Evolutionary conservation across 2,329 filamentous ascomycete genomes (phyloP).

Genomic region (Macrophomina tecta): DNA sequence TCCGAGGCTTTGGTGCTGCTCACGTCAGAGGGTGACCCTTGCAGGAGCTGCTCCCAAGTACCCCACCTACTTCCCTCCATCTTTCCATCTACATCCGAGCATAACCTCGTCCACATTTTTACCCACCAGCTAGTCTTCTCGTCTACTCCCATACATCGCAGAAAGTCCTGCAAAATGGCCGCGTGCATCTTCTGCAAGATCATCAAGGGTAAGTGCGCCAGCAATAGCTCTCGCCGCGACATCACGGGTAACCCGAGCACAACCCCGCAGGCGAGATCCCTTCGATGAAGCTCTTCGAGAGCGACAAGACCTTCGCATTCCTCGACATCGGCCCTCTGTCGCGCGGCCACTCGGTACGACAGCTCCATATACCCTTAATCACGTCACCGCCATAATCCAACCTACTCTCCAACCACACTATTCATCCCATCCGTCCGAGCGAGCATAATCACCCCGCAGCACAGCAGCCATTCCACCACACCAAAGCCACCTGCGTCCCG

Average conservation of each 20-base stretch:
- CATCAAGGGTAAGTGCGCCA: conserved; percentile 74
- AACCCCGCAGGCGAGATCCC: conserved; percentile 80
- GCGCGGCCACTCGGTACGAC: conserved; percentile 81
- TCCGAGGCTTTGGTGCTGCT: neutral
- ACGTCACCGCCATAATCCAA: neutral
- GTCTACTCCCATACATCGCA: neutral
- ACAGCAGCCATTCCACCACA: neutral
- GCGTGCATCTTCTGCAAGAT: conserved; percentile 98
- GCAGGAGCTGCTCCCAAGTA: neutral
- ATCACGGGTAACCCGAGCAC: conserved; percentile 21
- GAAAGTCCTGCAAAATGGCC: conserved; percentile 39
- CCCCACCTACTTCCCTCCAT: conserved; percentile 22
- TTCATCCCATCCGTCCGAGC: neutral
- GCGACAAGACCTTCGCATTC: conserved; percentile 90
- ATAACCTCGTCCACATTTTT: neutral
- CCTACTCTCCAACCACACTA: neutral
- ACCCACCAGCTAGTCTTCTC: neutral
- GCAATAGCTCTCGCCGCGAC: neutral
- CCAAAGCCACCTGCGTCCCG: neutral
- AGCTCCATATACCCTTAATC: neutral
- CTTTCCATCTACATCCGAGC: conserved; percentile 9
- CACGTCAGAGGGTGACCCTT: conserved; percentile 11
- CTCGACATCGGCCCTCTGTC: conserved; percentile 93
- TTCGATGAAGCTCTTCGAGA: conserved; percentile 95
- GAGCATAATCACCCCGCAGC: neutral